Percentiles rank a stretch among this genome's conserved stretches.
phyloP scores from a whole-genome alignment of 2,329 filamentous ascomycete genomes.

The Penicillium verrucosum region DNA sequence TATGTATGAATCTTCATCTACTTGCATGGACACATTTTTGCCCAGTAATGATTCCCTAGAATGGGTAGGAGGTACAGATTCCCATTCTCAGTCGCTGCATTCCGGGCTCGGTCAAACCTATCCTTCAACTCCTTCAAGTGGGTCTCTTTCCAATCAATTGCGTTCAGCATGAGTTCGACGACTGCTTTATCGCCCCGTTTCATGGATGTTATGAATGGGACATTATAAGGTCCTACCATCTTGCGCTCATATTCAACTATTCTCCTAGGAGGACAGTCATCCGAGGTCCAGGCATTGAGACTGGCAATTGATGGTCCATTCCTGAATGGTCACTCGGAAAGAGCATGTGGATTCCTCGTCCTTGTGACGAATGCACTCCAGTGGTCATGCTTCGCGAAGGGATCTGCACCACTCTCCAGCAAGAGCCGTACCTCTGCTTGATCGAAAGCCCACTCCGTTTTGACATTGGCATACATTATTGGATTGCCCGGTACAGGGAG shows the following conservation, averaged over 20 bases:
- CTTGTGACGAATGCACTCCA: too few relatives aligned
- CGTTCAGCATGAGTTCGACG: background rate
- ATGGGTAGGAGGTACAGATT: background rate
- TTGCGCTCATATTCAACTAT: background rate
- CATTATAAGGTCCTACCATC: background rate
- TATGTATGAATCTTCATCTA: background rate
- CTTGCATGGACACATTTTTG: background rate
- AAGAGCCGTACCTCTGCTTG: background rate
- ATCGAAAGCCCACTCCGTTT: background rate
- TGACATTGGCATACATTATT: background rate
- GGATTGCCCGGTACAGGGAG: background rate
- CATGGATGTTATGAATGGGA: background rate
- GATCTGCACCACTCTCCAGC: background rate
- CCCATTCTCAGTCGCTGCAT: background rate
- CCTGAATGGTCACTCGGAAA: background rate
- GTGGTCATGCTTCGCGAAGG: background rate
- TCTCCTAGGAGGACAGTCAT: too few relatives aligned
- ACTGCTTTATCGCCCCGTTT: background rate
- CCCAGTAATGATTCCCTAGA: background rate
- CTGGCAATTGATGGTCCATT: background rate
- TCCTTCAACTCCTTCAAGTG: background rate
- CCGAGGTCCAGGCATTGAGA: too few relatives aligned
- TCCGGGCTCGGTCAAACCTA: background rate
- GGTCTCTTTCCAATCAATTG: background rate
- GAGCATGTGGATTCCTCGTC: background rate